Percentiles rank a stretch among this genome's conserved stretches.
Conservation (phyloP, 1,284 basidiomycete genomes). For the Lentinula novae-zelandiae region DNA sequence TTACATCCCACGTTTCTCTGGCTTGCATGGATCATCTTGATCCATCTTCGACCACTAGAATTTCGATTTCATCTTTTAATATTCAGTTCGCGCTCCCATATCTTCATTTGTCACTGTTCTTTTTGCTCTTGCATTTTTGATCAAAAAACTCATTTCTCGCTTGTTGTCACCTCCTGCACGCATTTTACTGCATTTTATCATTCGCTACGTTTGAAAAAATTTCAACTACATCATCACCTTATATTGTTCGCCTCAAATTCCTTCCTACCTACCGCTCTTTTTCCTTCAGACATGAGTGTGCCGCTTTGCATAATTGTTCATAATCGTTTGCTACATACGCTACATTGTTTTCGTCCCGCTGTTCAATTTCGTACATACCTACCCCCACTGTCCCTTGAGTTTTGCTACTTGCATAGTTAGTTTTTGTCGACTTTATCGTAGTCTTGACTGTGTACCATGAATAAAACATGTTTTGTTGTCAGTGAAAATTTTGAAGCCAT, state of each 20-base stretch:
- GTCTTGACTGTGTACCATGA: neutral
- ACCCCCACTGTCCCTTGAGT: neutral
- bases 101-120: neutral
- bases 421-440: neutral
- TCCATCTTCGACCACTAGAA: neutral
- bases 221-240: neutral
- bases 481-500: neutral
- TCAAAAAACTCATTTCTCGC: neutral
- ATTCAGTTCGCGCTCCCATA: neutral
- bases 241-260: too few species aligned
- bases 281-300: neutral
- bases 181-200: constrained; percentile 2
- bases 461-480: neutral
- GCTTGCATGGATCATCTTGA: neutral
- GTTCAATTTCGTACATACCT: neutral
- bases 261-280: neutral
- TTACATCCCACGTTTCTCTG: neutral
- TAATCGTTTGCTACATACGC: neutral
- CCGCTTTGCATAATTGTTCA: neutral
- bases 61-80: neutral
- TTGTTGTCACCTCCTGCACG: neutral
- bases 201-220: neutral
- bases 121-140: constrained; percentile 4
- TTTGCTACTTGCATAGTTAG: neutral
- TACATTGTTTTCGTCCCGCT: neutral